phyloP scores from a whole-genome alignment of 345 rosid species.

The Luvunga scandens region DNA sequence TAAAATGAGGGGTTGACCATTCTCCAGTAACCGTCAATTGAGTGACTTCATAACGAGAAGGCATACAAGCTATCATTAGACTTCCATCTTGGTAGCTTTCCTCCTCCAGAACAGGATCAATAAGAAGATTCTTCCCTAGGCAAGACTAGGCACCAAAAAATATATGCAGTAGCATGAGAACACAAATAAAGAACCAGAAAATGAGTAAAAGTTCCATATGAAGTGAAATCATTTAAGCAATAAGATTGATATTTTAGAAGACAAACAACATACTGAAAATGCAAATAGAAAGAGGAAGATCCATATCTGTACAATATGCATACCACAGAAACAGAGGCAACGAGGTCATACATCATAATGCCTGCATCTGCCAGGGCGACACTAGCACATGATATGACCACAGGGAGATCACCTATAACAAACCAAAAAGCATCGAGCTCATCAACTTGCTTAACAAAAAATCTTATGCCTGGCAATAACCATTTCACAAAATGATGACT shows the following conservation, averaged over 20 bases:
- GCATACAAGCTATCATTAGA: constrained; percentile 79
- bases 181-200: neutral
- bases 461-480: neutral
- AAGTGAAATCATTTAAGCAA: constrained; percentile 4
- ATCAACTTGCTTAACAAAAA: constrained; percentile 1
- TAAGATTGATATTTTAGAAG: neutral
- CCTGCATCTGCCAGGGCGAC: constrained; percentile 98
- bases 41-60: constrained; percentile 83
- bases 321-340: constrained; percentile 93
- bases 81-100: constrained; percentile 91
- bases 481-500: neutral
- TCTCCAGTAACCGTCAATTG: constrained; percentile 83
- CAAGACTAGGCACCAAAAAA: constrained; percentile 52
- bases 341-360: constrained; percentile 92
- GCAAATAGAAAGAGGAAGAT: neutral
- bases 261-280: neutral
- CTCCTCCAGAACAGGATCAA: constrained; percentile 80
- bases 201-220: neutral
- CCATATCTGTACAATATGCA: constrained; percentile 8
- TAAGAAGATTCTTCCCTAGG: constrained; percentile 70
- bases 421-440: neutral
- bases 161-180: neutral
- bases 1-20: constrained; percentile 75
- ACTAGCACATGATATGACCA: constrained; percentile 87
- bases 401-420: constrained; percentile 85